Percentiles rank a stretch among this genome's conserved stretches.
These are phyloP conservation scores for Yamadazyma spencermartinsiae DNA, from an alignment of 1,139 yeast species.

Conservation along the genomic window DNA sequence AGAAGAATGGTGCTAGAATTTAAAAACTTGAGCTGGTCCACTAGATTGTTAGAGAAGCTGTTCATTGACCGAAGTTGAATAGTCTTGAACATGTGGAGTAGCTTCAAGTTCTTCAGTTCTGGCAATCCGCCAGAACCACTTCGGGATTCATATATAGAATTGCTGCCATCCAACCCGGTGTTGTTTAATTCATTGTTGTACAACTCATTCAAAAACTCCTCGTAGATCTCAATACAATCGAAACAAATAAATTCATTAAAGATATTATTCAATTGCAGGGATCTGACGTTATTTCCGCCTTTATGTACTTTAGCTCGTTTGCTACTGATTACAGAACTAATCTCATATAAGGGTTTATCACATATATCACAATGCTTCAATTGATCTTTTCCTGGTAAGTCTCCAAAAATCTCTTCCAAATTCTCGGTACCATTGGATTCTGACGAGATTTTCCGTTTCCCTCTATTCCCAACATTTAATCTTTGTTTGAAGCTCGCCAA, in stretches of 20 bases:
- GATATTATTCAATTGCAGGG: conserved; percentile 12
- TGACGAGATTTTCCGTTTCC: conserved; percentile 14
- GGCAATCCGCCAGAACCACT: not conserved
- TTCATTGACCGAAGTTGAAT: conserved; percentile 21
- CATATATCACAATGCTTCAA: conserved; percentile 61
- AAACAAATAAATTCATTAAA: conserved; percentile 63
- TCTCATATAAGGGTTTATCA: conserved; percentile 65
- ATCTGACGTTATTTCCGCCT: conserved; percentile 1
- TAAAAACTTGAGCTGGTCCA: conserved; percentile 25
- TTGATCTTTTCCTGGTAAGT: conserved; percentile 39
- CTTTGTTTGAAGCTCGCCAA: conserved; percentile 42
- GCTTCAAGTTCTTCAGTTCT: conserved; percentile 17
- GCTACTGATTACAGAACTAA: conserved; percentile 47
- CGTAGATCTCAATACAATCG: conserved; percentile 60
- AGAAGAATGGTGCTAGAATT: conserved; percentile 12
- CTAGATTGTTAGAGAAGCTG: conserved; percentile 24
- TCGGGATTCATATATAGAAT: not conserved
- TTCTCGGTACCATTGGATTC: conserved; percentile 23
- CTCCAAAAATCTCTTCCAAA: conserved; percentile 42
- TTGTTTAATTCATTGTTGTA: conserved; percentile 11
- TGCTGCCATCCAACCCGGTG: not conserved
- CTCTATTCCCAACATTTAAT: conserved; percentile 8
- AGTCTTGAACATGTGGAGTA: conserved; percentile 25
- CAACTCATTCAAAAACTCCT: conserved; percentile 45
- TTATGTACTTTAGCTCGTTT: conserved; percentile 18